Percentiles rank a stretch among this genome's conserved stretches.
Evolutionary conservation across 371 early-diverging fungal species (phyloP).

Genomic region (Rhizopus arrhizus): DNA sequence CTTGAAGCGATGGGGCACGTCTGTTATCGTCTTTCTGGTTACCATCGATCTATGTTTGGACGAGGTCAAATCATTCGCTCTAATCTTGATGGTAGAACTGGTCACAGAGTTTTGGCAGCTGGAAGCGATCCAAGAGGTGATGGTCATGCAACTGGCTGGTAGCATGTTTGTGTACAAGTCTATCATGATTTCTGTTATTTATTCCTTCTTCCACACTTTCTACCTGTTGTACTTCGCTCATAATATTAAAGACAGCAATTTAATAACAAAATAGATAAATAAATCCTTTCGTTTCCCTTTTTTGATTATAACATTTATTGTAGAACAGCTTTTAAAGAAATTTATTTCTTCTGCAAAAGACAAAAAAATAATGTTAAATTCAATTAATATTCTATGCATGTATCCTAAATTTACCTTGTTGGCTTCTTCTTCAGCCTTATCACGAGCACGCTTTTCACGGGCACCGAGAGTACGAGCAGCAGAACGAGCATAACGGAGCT

Average conservation of each 20-base stretch:
- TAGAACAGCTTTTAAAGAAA: conserved; percentile 12
- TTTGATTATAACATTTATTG: not conserved
- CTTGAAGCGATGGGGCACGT: conserved; percentile 65
- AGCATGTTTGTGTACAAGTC: not conserved
- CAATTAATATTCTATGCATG: not conserved
- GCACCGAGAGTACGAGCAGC: conserved; percentile 80
- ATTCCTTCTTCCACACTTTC: not conserved
- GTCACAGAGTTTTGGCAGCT: conserved; percentile 56
- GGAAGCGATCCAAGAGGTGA: conserved; percentile 77
- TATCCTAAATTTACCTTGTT: conserved; percentile 56
- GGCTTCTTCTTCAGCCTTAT: conserved; percentile 84
- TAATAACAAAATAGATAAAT: not conserved
- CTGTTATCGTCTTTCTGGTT: conserved; percentile 35
- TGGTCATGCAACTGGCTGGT: conserved; percentile 66
- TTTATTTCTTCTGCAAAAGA: conserved; percentile 45
- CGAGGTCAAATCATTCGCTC: conserved; percentile 71
- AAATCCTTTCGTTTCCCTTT: not conserved
- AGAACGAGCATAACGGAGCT: conserved; percentile 88
- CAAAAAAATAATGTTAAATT: conserved; percentile 7
- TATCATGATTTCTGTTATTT: no score
- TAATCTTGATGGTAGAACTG: conserved; percentile 41
- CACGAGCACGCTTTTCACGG: conserved; percentile 80
- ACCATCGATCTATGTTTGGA: conserved; percentile 66
- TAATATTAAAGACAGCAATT: not conserved
- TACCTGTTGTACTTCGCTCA: not conserved